These are phyloP conservation scores for Magnusiomyces tetraspermus DNA, from an alignment of 1,139 yeast species.

Conservation along the genomic window DNA sequence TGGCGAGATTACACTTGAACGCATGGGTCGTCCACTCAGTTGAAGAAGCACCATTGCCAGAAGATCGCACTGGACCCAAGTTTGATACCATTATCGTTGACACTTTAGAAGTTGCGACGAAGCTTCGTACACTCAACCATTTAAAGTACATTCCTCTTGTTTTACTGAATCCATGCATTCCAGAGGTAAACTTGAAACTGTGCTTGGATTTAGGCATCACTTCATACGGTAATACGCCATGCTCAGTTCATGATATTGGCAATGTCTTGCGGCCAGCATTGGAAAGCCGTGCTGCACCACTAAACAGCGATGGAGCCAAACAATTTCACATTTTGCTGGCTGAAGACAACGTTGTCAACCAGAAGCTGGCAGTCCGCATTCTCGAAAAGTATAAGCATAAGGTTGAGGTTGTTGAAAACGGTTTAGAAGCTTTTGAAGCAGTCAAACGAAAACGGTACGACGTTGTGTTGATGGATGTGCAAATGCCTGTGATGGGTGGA, in stretches of 20 bases:
- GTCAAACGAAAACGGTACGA: slow-evolving; percentile 59
- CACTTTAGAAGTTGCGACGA: slow-evolving; percentile 63
- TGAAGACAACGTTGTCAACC: slow-evolving; percentile 80
- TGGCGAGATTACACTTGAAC: slow-evolving; percentile 36
- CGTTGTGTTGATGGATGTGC: slow-evolving; percentile 85
- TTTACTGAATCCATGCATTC: slow-evolving; percentile 63
- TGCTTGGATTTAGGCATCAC: slow-evolving; percentile 82
- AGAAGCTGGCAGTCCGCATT: slow-evolving; percentile 57
- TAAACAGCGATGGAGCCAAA: slow-evolving; percentile 68
- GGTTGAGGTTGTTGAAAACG: slow-evolving; percentile 53
- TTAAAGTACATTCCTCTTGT: slow-evolving; percentile 78
- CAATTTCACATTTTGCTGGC: slow-evolving; percentile 70
- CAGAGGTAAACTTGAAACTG: slow-evolving; percentile 68
- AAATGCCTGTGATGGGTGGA: slow-evolving; percentile 94
- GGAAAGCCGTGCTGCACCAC: slow-evolving; percentile 72
- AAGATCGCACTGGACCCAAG: slow-evolving; percentile 38
- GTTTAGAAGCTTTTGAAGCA: slow-evolving; percentile 73
- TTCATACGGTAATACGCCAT: slow-evolving; percentile 81
- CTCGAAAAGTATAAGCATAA: slow-evolving; percentile 21
- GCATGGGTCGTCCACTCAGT: slow-evolving; percentile 37
- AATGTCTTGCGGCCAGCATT: slow-evolving; percentile 76
- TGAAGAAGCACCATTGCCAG: slow-evolving; percentile 35
- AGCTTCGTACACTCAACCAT: slow-evolving; percentile 56
- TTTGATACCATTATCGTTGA: slow-evolving; percentile 79
- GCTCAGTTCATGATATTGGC: slow-evolving; percentile 71